Conservation (phyloP, 805 yeast genomes). For the Saturnispora dispora region DNA sequence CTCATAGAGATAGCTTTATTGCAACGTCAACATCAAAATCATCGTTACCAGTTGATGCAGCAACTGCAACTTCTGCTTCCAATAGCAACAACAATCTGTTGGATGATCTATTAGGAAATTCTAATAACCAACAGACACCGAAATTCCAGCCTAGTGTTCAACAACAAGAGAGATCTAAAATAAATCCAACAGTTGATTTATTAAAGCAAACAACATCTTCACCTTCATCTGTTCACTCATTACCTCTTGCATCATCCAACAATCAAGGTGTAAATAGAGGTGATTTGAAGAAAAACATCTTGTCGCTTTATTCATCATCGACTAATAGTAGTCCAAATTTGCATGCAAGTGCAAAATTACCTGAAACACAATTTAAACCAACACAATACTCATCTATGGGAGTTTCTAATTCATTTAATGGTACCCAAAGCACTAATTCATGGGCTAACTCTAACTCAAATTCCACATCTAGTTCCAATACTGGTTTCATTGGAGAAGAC, state of each 20-base stretch:
- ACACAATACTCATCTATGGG: conserved; percentile 10
- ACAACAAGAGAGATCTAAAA: conserved; percentile 1
- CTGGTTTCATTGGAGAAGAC: conserved; percentile 17
- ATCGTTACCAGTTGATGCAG: conserved; percentile 7
- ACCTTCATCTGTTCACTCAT: conserved; percentile 9
- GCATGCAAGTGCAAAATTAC: background rate
- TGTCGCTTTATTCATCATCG: conserved; percentile 76
- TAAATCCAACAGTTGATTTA: conserved; percentile 6
- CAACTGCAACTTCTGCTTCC: conserved; percentile 7
- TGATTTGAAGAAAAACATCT: conserved; percentile 83
- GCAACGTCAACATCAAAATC: conserved; percentile 3
- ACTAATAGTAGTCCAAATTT: conserved; percentile 14
- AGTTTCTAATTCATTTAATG: conserved; percentile 1
- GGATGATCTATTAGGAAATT: conserved; percentile 4
- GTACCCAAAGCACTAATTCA: background rate
- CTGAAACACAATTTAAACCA: background rate
- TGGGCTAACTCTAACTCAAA: background rate
- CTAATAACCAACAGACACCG: conserved; percentile 5
- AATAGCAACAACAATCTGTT: background rate
- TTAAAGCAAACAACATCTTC: conserved; percentile 10
- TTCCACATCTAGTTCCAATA: background rate
- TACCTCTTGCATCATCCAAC: conserved; percentile 1
- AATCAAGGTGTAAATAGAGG: conserved; percentile 40
- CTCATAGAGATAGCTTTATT: conserved; percentile 34
- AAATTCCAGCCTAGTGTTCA: conserved; percentile 7